Base-by-base conservation (phyloP, 2,329 filamentous ascomycete genomes). In the Emmonsia crescens region DNA sequence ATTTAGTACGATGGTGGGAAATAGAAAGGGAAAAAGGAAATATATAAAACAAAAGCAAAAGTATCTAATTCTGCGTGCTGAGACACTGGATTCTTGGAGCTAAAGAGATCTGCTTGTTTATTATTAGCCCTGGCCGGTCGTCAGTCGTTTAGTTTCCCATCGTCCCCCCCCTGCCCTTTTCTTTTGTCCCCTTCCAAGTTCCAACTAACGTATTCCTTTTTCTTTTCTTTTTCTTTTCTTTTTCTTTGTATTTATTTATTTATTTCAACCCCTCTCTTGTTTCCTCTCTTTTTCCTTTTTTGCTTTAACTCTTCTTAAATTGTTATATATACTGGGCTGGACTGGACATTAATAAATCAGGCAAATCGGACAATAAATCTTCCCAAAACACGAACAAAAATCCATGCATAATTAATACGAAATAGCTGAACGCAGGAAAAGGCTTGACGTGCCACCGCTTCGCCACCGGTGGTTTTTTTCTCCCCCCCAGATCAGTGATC, bases 101-200 rank as follows among this genome's bases (percentile, higher is more conserved):
- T 38, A 55, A 57, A 57, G 36, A 27, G 54, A 57, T 57, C 54
- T 57, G 6, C 54, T 29, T 54, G 51, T 54, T 42, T 42, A 29
- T 57, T 57, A 9, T 57, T 57, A 42, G 33, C 24, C 6, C 36
- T 21, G 19, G 33, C 14, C 8, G n/a, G 5, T 8, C 38, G 29
- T 55, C 8, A 10, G 5, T 8, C 38, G 29, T 55, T 40, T 38
- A 55, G 52, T 55, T 51, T 27, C 46, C 48, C 36, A 1, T 38
- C 36, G 21, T 46, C 1, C 2, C 16, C 8, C 19, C n/a, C n/a
- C 12, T 48, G 19, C 5, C 8, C 8, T 21, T 6, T 8, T 10
- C 5, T 10, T 48, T 24, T 24, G 19, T 8, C 16, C 8, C n/a
- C n/a, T n/a, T n/a, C n/a, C n/a, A n/a, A n/a, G n/a, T n/a, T n/a